Base-by-base conservation (phyloP, 2,329 filamentous ascomycete species). In the Fragosphaeria purpurea region DNA sequence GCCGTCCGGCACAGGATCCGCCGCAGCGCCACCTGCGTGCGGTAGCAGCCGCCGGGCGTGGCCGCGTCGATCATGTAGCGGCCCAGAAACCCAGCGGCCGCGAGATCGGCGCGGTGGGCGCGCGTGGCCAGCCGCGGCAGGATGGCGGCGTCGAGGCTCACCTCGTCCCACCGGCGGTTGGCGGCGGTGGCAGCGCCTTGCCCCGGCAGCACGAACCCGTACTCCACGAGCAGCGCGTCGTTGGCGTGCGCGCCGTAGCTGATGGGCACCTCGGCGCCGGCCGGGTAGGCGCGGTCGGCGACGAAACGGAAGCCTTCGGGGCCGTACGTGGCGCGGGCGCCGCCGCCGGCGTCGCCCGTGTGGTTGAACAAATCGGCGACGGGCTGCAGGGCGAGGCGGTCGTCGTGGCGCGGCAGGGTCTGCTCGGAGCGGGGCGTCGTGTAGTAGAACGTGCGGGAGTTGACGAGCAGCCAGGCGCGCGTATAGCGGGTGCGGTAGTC, bases 151-250 rank as follows among this genome's bases (percentile, higher is more conserved):
- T 77, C 74, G 1, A 77, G 63, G 13, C 59, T 60, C 3, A 69
- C 64, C 60, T 76, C 73, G 51, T 77, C 75, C 67, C 70, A 76
- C 22, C 22, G 22, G 22, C 64, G 61, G 59, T 77, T 77, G 33
- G 63, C 59, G 11, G 52, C 55, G 13, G 37, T 38, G 22, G 2
- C 22, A 3, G 22, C 22, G 22, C 22, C 22, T 22, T 22, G 22
- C 22, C 22, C 22, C 6, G 56, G 56, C 37, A 74, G 63, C 8
- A 72, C 60, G 57, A 77, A 77, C 7, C 74, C 74, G 56, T 77
- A 89, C 64, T 88, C 84, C 1, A 79, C 74, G 1, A 88, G 73
- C n/a, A 88, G 67, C 57, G 85, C 83, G 61, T 88, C 85, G 57
- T 86, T 86, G 38, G 75, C 75, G 61, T 88, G 85, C 1, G 74